phyloP scores from a whole-genome alignment of 1,139 yeast genomes.

The Candida tropicalis region DNA sequence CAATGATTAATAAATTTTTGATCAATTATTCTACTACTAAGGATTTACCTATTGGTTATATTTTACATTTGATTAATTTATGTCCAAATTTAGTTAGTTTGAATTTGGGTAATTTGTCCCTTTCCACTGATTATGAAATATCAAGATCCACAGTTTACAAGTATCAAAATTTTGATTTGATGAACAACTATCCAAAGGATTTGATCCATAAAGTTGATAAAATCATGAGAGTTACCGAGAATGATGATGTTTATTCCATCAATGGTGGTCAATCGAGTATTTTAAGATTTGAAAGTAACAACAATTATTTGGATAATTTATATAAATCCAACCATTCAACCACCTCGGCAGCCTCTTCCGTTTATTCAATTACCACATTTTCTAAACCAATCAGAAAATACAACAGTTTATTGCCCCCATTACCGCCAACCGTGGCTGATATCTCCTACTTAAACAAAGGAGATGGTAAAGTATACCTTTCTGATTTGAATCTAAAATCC shows the following conservation, averaged over 20 bases:
- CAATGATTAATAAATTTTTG: conserved; percentile 59
- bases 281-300: conserved; percentile 9
- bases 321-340: conserved; percentile 16
- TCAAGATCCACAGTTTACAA: conserved; percentile 31
- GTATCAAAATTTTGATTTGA: conserved; percentile 42
- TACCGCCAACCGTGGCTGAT: conserved; percentile 31
- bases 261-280: conserved; percentile 5
- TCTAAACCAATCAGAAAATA: conserved; percentile 34
- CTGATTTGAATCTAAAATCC: conserved; percentile 44
- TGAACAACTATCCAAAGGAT: conserved; percentile 40
- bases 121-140: conserved; percentile 63
- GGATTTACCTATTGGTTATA: conserved; percentile 71
- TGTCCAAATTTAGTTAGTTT: conserved; percentile 58
- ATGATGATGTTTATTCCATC: conserved; percentile 9
- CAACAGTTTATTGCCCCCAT: conserved; percentile 42
- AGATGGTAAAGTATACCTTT: conserved; percentile 45
- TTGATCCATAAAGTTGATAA: conserved; percentile 27
- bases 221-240: conserved; percentile 20
- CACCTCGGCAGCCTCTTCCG: conserved; percentile 33
- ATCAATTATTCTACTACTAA: conserved; percentile 57
- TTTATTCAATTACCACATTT: conserved; percentile 32
- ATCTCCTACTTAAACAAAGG: conserved; percentile 32
- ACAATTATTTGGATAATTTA: conserved; percentile 8
- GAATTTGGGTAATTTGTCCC: conserved; percentile 55
- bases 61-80: conserved; percentile 58